phyloP scores from a whole-genome alignment of 805 yeast genomes.

The Metschnikowia lunata region DNA sequence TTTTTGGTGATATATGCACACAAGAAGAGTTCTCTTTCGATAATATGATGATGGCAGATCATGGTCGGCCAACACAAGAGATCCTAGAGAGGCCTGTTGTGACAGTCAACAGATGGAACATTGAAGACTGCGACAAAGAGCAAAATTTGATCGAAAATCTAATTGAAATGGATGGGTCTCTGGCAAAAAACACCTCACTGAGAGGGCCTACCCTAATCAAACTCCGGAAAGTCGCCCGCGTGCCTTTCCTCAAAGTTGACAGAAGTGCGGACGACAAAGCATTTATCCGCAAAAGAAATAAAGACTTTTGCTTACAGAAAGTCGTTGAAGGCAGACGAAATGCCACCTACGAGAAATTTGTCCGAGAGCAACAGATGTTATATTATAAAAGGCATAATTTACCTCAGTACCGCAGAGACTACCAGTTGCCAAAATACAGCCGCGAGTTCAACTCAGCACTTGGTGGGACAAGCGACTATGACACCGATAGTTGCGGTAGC shows the following conservation, averaged over 20 bases:
- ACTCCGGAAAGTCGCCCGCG: conserved; percentile 14
- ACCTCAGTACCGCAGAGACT: conserved; percentile 8
- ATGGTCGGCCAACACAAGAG: conserved; percentile 3
- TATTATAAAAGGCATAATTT: conserved; percentile 17
- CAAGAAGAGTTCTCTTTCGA: conserved; percentile 9
- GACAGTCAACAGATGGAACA: conserved; percentile 32
- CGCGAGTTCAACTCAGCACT: conserved; percentile 7
- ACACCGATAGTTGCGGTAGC: conserved; percentile 14
- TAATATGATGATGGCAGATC: conserved; percentile 3
- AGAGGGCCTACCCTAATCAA: conserved; percentile 9
- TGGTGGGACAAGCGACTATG: conserved; percentile 18
- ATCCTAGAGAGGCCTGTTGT: conserved; percentile 17
- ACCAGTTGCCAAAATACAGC: conserved; percentile 5
- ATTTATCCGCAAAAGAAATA: conserved; percentile 10
- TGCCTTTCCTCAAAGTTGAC: conserved; percentile 11
- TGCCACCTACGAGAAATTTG: conserved; percentile 17
- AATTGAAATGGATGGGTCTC: background rate
- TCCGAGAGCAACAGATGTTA: conserved; percentile 23
- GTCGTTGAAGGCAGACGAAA: conserved; percentile 27
- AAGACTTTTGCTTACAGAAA: conserved; percentile 23
- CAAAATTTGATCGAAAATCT: conserved; percentile 17
- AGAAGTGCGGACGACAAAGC: conserved; percentile 11
- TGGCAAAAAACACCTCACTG: background rate
- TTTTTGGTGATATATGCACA: conserved; percentile 33
- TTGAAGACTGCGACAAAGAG: conserved; percentile 29